Evolutionary conservation across 2,329 filamentous ascomycete species (phyloP).

Genomic region (Penicillium digitatum): DNA sequence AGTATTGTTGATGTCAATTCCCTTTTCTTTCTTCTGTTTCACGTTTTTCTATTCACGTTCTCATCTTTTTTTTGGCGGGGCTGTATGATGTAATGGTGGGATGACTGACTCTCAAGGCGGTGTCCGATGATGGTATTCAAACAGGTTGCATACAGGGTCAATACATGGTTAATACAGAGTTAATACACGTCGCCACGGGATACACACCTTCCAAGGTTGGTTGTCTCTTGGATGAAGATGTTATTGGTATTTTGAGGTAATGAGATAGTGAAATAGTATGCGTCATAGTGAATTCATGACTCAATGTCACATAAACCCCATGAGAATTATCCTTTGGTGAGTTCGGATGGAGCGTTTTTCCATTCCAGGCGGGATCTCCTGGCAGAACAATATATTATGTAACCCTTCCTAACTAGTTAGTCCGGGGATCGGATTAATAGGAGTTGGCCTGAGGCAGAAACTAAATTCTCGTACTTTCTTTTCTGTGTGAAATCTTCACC

Average conservation of each 20-base stretch:
- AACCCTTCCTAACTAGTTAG: background rate
- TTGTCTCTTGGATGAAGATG: background rate
- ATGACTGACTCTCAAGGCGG: slow-evolving; percentile 8
- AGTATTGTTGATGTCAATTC: slow-evolving; percentile 5
- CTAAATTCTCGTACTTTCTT: background rate
- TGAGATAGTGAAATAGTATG: background rate
- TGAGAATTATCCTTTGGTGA: too few relatives aligned
- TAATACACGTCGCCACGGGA: background rate
- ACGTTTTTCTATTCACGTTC: background rate
- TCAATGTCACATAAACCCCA: too few relatives aligned
- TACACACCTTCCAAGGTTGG: too few relatives aligned
- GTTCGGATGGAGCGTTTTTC: background rate
- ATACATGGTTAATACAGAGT: background rate
- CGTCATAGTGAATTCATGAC: slow-evolving; percentile 19
- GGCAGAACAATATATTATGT: background rate
- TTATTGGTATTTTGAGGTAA: too few relatives aligned
- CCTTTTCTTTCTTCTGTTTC: background rate
- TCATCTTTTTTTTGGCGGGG: slow-evolving; percentile 18
- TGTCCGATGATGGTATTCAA: background rate
- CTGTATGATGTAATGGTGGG: slow-evolving; percentile 27
- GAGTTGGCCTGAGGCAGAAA: background rate
- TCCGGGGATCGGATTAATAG: background rate
- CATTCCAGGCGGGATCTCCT: background rate
- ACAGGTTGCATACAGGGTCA: background rate
- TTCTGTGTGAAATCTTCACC: background rate